These are phyloP conservation scores for Lyophyllum atratum DNA, from an alignment of 768 basidiomycete genomes.

Conservation along the genomic window DNA sequence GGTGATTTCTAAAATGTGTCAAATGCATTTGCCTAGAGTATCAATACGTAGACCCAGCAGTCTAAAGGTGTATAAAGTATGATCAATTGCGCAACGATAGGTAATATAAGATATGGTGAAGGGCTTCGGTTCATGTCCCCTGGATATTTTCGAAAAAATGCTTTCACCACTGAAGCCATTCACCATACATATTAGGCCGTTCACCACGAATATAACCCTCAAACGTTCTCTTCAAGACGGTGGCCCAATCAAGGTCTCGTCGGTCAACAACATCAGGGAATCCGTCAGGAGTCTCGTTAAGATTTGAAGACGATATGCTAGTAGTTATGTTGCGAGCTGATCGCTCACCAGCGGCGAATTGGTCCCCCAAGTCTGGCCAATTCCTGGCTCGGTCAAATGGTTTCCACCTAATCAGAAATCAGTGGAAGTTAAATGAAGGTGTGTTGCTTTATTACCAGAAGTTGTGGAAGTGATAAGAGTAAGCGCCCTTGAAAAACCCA, in stretches of 20 bases:
- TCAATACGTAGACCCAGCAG: not conserved
- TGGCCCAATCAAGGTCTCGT: constrained; percentile 88
- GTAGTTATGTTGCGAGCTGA: constrained; percentile 47
- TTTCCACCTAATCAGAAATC: constrained; percentile 72
- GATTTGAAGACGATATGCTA: constrained; percentile 33
- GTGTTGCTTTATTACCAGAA: constrained; percentile 60
- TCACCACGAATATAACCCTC: constrained; percentile 92
- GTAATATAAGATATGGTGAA: not conserved
- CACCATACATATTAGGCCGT: constrained; percentile 94
- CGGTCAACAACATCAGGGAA: constrained; percentile 61
- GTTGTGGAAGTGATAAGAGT: constrained; percentile 96
- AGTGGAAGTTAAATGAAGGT: not conserved
- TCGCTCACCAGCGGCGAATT: constrained; percentile 76
- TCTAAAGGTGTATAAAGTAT: constrained; percentile 5
- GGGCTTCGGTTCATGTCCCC: not conserved
- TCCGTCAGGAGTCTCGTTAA: constrained; percentile 47
- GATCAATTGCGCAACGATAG: not conserved
- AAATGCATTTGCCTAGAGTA: not conserved
- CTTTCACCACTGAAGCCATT: constrained; percentile 60
- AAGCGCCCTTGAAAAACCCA: constrained; percentile 95
- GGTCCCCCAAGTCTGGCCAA: constrained; percentile 89
- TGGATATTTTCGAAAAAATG: not conserved
- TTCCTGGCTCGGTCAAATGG: constrained; percentile 93
- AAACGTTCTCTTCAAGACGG: constrained; percentile 93
- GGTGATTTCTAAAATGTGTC: too few relatives aligned